Percentiles rank a stretch among this genome's conserved stretches.
phyloP scores from a whole-genome alignment of 1,284 basidiomycete species.

The Cystobasidium slooffiae region DNA sequence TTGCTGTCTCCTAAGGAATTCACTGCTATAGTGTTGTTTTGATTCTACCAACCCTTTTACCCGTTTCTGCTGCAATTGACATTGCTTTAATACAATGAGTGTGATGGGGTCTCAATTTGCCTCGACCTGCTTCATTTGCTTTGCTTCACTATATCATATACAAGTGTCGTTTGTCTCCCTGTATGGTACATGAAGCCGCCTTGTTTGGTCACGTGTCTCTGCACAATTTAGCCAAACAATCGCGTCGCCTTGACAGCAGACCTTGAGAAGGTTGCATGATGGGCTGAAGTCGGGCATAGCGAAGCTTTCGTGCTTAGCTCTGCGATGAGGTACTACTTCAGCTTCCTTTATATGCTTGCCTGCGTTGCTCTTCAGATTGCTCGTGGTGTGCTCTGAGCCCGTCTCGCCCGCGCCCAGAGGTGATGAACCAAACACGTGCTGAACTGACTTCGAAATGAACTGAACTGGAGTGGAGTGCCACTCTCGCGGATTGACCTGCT shows the following conservation, averaged over 20 bases:
- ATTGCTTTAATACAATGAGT: neutral
- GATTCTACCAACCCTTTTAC: neutral
- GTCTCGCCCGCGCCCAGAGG: neutral
- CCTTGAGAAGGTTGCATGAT: neutral
- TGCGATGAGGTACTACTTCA: no score
- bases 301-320: no score
- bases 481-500: no score
- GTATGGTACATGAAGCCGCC: neutral
- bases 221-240: neutral
- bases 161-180: no score
- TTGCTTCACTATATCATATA: no score
- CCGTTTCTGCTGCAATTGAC: neutral
- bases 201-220: slow-evolving; percentile 23
- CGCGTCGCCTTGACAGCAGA: neutral
- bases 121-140: no score
- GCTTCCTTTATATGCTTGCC: no score
- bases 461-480: no score
- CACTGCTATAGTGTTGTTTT: slow-evolving; percentile 3
- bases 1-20: neutral
- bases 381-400: neutral
- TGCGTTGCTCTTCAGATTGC: no score
- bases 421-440: slow-evolving; percentile 13
- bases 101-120: neutral
- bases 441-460: neutral
- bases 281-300: neutral